phyloP scores from a whole-genome alignment of 2,329 filamentous ascomycete species.

The Ophiostoma australiae region DNA sequence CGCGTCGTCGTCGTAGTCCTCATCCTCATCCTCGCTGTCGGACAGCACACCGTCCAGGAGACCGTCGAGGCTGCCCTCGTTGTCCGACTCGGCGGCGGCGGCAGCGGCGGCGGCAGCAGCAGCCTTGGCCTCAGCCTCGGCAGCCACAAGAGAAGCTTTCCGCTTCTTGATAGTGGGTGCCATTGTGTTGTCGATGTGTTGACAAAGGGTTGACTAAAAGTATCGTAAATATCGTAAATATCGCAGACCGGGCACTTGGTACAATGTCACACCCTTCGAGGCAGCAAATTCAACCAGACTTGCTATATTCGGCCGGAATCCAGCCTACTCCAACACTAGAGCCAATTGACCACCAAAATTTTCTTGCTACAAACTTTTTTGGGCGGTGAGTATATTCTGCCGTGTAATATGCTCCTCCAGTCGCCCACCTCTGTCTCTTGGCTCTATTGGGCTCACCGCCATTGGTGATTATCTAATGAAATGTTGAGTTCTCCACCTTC shows the following conservation, averaged over 20 bases:
- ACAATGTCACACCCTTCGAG: conserved; percentile 13
- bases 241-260: background rate
- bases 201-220: conserved; percentile 7
- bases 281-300: background rate
- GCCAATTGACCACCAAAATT: conserved; percentile 14
- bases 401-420: background rate
- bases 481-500: background rate
- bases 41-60: conserved; percentile 54
- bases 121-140: conserved; percentile 35
- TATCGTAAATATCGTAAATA: background rate
- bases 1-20: conserved; percentile 46
- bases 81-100: conserved; percentile 49
- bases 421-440: background rate
- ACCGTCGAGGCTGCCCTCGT: conserved; percentile 51
- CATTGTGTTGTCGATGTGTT: conserved; percentile 33
- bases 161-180: conserved; percentile 50
- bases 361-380: conserved; percentile 27
- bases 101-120: conserved; percentile 36
- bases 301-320: background rate
- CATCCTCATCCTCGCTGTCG: conserved; percentile 54
- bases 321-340: conserved; percentile 14
- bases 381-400: conserved; percentile 23
- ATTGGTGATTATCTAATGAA: background rate
- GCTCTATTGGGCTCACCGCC: background rate
- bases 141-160: conserved; percentile 56